These are phyloP conservation scores for Elasticomyces elasticus DNA, from an alignment of 495 filamentous ascomycete species.

Conservation along the genomic window DNA sequence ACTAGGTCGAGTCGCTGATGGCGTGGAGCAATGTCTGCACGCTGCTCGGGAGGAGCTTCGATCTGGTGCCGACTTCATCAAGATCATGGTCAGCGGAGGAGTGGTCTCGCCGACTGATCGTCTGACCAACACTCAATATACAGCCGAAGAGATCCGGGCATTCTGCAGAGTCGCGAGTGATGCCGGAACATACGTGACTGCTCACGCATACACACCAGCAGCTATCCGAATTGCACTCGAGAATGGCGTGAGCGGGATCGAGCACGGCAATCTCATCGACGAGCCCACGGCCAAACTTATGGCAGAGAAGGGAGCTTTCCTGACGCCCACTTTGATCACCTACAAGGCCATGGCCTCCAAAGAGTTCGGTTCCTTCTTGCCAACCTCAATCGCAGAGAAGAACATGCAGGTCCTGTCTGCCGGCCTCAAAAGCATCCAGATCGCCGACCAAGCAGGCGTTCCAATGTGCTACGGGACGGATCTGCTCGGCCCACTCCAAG, in stretches of 20 bases:
- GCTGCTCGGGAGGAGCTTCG: conserved; percentile 44
- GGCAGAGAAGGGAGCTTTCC: conserved; percentile 37
- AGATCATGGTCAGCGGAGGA: conserved; percentile 48
- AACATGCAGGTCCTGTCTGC: conserved; percentile 39
- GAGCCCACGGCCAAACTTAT: conserved; percentile 40
- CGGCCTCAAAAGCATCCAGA: conserved; percentile 37
- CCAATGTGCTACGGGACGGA: conserved; percentile 48
- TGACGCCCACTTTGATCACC: conserved; percentile 46
- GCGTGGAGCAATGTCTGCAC: conserved; percentile 41
- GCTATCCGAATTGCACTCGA: conserved; percentile 44
- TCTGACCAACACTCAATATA: conserved; percentile 44
- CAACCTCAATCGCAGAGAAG: conserved; percentile 35
- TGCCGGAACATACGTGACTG: conserved; percentile 44
- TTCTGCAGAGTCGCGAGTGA: conserved; percentile 40
- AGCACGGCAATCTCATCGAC: conserved; percentile 48
- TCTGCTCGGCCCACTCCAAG: conserved; percentile 40
- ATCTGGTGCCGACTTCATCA: conserved; percentile 46
- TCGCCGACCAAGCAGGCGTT: conserved; percentile 40
- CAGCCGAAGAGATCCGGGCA: conserved; percentile 41
- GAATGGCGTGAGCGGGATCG: conserved; percentile 47
- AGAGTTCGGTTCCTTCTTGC: conserved; percentile 36
- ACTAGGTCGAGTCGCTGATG: conserved; percentile 41
- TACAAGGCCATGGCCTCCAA: conserved; percentile 41
- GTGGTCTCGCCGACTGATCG: conserved; percentile 44
- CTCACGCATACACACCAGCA: conserved; percentile 44